Base-by-base conservation (phyloP, 352 stramenopile species). In the Lagenidium sp. region DNA sequence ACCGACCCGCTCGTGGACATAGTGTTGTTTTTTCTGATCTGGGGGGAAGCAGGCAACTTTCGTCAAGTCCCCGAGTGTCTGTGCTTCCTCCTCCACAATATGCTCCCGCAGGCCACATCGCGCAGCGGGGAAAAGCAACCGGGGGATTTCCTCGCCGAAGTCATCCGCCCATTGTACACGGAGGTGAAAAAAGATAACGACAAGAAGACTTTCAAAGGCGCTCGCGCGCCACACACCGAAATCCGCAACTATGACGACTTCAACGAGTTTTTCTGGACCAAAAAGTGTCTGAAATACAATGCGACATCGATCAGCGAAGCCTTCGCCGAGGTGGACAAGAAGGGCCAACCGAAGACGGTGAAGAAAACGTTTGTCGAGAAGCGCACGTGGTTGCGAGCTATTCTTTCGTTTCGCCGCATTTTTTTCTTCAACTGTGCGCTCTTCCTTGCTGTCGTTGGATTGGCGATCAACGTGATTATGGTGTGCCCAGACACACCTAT, bases 161-260 rank as follows among this genome's bases (percentile, higher is more conserved):
- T 87, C 35, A 88, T 91, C 35, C 75, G 79, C 3, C 79, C 79
- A 0, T 82, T 91, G 57, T 88, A 87, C 62, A 28, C 29, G 1
- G 79, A 91, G 41, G 22, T 91, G 12, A 88, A 85, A 57, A 86
- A 87, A 39, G 79, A 91, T 44, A 86, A 85, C 37, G 76, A 88
- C 69, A 91, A 91, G 61, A 91, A 91, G 58, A 91, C 79, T 1
- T 43, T 64, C 4, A 80, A 88, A 50, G 79, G 79, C 12, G 68
- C 70, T 4, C 73, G 79, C 2, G 75, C 79, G 6, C 39, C 73
- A 5, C 79, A 91, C 47, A 45, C 52, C 1, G 76, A 91, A 37
- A 91, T 91, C 25, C 75, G 79, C 15, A 88, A 88, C 53, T 91
- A 91, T 53, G 78, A 91, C 34, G 78, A 91, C 37, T 91, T 91